Evolutionary conservation across 371 early-diverging fungal genomes (phyloP), one percentile per base, ranked within the genome.

Genomic region (Nematocida displodere): DNA sequence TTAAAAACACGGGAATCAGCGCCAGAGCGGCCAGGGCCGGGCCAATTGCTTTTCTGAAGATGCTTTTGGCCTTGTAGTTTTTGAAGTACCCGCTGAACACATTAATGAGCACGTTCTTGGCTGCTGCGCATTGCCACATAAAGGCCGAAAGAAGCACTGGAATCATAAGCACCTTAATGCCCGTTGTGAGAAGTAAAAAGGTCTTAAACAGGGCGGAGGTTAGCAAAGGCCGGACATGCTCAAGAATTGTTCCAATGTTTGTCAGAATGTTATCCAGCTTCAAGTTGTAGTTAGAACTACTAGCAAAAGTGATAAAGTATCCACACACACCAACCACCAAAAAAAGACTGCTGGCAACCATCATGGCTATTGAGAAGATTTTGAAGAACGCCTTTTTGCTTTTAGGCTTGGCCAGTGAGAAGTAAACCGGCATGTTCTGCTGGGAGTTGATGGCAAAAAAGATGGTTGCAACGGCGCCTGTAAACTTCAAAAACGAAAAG

Each of bases 401-500:
- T 11, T 56, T 11, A 34, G n/a, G 17, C 24, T 56, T 34, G 5
- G 37, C 7, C 8, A 34, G 13, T 34, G 58, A 56, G 13, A 11
- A 24, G 58, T 56, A 56, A 13, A 56, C 33, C 7, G 58, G 58
- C 28, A 56, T 56, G 58, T 34, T 13, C 7, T 56, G 7, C 8
- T 56, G 36, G 7, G 58, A 56, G 58, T 42, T 39, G 8, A 56
- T 34, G 58, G 58, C 58, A 28, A 56, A 56, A 7, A 56, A 7
- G 11, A 28, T 28, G 22, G 36, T 39, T 11, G 58, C 11, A 11
- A 42, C 37, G 13, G 36, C 58, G 15, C 7, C 7, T 11, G 37
- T 7, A 42, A 56, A 56, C 22, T 33, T 28, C 7, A 56, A 31
- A 11, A 26, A 13, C 24, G 54, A 34, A 8, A 22, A 22, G 11